Evolutionary conservation across 306 rosid species (phyloP).

Genomic region (Myrica gale): DNA sequence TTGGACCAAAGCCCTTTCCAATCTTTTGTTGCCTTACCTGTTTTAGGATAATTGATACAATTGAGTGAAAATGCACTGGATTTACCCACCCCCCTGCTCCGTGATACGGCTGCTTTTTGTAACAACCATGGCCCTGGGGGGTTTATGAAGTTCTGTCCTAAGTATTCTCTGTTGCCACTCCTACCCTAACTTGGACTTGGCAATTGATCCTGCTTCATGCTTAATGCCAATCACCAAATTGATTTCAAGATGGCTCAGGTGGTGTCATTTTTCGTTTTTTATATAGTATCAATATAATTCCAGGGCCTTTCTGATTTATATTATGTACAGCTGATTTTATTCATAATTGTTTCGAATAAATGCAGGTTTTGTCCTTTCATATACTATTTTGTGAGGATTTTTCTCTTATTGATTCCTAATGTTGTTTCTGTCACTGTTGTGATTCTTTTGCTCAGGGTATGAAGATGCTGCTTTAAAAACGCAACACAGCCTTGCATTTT

Average conservation of each 20-base stretch:
- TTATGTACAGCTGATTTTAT: not conserved
- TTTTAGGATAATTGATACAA: too few relatives aligned
- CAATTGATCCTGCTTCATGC: not conserved
- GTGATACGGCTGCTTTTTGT: not conserved
- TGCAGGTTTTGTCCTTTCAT: not conserved
- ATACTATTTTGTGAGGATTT: not conserved
- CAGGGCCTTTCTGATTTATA: not conserved
- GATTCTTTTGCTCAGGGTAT: conserved; percentile 51
- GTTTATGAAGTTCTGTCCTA: not conserved
- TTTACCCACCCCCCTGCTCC: too few relatives aligned
- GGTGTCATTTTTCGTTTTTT: not conserved
- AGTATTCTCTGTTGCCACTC: not conserved
- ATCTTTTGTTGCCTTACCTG: too few relatives aligned
- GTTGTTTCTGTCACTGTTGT: conserved; percentile 34
- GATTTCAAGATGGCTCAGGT: not conserved
- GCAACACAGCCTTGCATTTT: conserved; percentile 81
- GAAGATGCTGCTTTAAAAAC: conserved; percentile 96
- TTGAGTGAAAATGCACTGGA: too few relatives aligned
- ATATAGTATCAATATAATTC: not conserved
- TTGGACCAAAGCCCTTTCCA: too few relatives aligned
- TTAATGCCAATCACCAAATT: not conserved
- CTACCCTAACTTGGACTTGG: not conserved
- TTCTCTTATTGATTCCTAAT: conserved; percentile 14
- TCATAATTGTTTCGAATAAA: not conserved
- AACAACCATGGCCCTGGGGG: not conserved